Base-by-base conservation (phyloP, 2,329 filamentous ascomycete species). In the Trichoderma atrobrunneum region DNA sequence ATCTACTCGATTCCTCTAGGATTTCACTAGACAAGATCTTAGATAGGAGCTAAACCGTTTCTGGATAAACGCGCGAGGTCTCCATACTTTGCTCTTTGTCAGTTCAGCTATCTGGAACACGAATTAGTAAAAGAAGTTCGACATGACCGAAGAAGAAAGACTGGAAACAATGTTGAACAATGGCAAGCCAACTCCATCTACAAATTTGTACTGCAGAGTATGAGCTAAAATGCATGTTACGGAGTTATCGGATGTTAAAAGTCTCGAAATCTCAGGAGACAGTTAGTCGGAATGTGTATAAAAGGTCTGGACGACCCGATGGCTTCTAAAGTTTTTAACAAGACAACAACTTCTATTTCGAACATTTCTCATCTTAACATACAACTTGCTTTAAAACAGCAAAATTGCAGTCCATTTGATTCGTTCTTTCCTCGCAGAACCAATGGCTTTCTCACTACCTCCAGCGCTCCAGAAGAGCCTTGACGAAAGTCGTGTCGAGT, bases 191-290 rank as follows among this genome's bases (percentile, higher is more conserved):
- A 48, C n/a, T 48, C 12, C 43, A 48, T n/a, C 8, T 48, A 1
- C 0, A 7, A 12, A 1, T 48, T 48, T 21, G 43, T 43, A n/a
- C 4, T 11, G 12, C n/a, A n/a, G 43, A 21, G 10, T 21, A 51
- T 21, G n/a, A 8, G 10, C 1, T 48, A 2, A 51, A 21, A 6
- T 21, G 1, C 11, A 21, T 12, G n/a, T 6, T 0, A 21, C 43
- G 43, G 43, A 51, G n/a, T 51, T 51, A 51, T 51, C 43, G 43
- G 43, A 51, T n/a, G 43, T 51, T 51, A 51, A 51, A 51, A 12
- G n/a, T 21, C 43, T 51, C n/a, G 6, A 1, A 10, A 21, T n/a
- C 1, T 51, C n/a, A 21, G 10, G n/a, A 51, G 43, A 51, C 43
- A 0, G n/a, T 3, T 51, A 2, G 43, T 12, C 2, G 5, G 10